Conservation (phyloP, 2,329 filamentous ascomycete species). For the Trichoderma sp. region DNA sequence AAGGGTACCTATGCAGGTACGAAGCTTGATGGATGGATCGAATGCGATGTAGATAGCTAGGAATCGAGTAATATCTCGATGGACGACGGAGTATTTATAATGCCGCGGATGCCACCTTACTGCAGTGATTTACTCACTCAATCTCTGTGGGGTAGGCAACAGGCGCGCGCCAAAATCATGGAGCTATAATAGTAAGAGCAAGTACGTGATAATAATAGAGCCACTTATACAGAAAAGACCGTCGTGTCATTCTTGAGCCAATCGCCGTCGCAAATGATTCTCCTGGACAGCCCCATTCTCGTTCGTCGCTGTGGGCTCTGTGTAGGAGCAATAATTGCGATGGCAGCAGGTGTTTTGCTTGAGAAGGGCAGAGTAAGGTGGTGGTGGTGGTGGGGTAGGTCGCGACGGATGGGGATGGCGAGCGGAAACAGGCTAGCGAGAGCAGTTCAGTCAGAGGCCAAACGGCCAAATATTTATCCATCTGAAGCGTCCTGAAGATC, state of each 20-base stretch:
- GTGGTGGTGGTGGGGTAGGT: neutral
- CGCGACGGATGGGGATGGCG: neutral
- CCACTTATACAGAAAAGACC: neutral
- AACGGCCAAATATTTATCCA: neutral
- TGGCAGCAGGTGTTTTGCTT: neutral
- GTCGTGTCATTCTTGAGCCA: neutral
- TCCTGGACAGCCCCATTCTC: neutral
- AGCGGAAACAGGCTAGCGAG: neutral
- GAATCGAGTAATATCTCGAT: neutral
- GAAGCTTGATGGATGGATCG: neutral
- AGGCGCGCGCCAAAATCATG: neutral
- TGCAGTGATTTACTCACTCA: neutral
- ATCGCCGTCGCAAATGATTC: neutral
- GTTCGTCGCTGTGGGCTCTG: neutral
- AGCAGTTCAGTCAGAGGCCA: neutral
- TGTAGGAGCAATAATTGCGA: neutral
- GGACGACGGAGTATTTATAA: neutral
- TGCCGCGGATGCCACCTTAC: neutral
- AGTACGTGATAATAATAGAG: neutral
- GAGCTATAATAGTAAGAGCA: too few species aligned
- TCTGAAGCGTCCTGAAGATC: neutral
- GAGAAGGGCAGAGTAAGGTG: neutral
- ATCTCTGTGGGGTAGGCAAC: neutral
- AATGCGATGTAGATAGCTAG: neutral
- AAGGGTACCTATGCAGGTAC: neutral